These are phyloP conservation scores for Podaxis sp. DNA, from an alignment of 768 basidiomycete species.

Conservation along the genomic window DNA sequence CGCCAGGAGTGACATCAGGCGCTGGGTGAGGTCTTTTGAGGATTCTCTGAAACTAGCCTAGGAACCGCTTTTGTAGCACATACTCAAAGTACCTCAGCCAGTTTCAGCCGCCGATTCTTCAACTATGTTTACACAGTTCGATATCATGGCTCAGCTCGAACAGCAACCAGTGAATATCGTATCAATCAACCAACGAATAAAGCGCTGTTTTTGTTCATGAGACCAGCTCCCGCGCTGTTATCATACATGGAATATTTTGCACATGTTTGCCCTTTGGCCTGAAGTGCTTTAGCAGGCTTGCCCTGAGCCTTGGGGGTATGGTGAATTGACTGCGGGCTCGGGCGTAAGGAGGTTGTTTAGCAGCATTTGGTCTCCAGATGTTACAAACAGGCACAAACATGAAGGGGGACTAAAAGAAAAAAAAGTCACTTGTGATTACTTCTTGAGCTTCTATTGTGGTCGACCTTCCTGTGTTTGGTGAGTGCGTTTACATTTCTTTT, in stretches of 20 bases:
- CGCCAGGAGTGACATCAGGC: constrained; percentile 8
- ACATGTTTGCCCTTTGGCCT: too few species aligned
- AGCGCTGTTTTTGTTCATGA: too few species aligned
- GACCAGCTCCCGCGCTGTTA: too few species aligned
- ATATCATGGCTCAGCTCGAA: too few species aligned
- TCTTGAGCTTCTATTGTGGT: neutral
- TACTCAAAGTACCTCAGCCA: too few species aligned
- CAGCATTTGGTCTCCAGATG: neutral
- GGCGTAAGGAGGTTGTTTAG: neutral
- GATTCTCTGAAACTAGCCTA: neutral
- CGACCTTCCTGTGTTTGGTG: constrained; percentile 18
- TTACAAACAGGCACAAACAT: neutral
- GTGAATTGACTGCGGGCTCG: neutral
- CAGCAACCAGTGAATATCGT: too few species aligned
- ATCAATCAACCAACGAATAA: too few species aligned
- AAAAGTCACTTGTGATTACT: too few species aligned
- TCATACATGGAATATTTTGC: too few species aligned
- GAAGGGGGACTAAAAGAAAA: neutral
- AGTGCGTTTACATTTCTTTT: constrained; percentile 18
- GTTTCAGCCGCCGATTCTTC: neutral
- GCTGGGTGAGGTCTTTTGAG: neutral
- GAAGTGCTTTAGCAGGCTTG: neutral
- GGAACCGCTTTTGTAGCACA: neutral
- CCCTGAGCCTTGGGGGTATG: neutral
- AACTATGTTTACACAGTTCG: too few species aligned